Percentiles rank a stretch among this genome's conserved stretches.
phyloP scores from a whole-genome alignment of 148 eudicot genomes.

The Rhododendron ferrugineum region DNA sequence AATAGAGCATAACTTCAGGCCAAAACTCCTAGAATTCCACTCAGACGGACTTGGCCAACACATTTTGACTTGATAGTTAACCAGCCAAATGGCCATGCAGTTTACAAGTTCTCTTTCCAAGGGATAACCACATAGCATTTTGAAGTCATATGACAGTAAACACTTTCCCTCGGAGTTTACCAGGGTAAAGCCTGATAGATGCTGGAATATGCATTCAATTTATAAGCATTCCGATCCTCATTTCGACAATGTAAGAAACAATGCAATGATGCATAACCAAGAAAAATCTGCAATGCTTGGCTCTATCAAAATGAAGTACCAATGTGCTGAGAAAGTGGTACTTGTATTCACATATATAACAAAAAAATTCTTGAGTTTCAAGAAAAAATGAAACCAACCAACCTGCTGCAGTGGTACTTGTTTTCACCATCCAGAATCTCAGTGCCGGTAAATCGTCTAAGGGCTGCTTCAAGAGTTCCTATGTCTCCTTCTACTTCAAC shows the following conservation, averaged over 20 bases:
- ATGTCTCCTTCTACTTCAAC: constrained; percentile 82
- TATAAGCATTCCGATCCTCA: not conserved
- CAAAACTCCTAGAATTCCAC: not conserved
- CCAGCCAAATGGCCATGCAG: not conserved
- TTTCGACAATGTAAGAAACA: not conserved
- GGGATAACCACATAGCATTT: not conserved
- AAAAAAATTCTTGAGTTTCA: not conserved
- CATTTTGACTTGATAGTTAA: not conserved
- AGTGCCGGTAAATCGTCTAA: constrained; percentile 49
- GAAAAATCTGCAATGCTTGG: not conserved
- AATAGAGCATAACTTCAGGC: not conserved
- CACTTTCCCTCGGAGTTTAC: not conserved
- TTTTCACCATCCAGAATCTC: constrained; percentile 87
- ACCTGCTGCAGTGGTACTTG: constrained; percentile 85
- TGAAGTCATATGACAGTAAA: not conserved
- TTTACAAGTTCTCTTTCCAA: not conserved
- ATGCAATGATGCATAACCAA: not conserved
- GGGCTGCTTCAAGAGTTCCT: constrained; percentile 74
- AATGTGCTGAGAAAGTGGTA: not conserved
- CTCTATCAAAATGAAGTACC: not conserved
- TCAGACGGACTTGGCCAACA: not conserved
- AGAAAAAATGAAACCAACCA: constrained; percentile 17
- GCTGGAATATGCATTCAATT: not conserved
- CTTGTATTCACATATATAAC: not conserved
- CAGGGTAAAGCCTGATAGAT: not conserved